Conservation (phyloP, 495 filamentous ascomycete genomes). For the Pyrenula massariospora region DNA sequence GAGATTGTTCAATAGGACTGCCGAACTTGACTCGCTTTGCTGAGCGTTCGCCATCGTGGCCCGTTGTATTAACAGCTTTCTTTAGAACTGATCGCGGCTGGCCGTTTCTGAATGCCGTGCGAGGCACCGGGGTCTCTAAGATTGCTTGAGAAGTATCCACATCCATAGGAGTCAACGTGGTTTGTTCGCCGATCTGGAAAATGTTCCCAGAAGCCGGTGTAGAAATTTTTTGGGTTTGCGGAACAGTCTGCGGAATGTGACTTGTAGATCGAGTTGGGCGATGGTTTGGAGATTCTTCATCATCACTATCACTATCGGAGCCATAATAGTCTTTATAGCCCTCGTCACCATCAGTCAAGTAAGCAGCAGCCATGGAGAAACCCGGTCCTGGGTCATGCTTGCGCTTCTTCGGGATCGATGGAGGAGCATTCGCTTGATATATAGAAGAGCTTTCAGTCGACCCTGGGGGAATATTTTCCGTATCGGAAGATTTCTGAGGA, state of each 20-base stretch:
- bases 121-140: not conserved
- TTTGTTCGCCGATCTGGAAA: not conserved
- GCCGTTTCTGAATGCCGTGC: not conserved
- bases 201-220: not conserved
- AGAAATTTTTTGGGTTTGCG: not conserved
- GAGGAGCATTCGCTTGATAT: not conserved
- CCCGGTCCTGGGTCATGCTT: not conserved
- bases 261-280: not conserved
- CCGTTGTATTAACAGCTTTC: not conserved
- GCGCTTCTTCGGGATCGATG: not conserved
- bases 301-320: not conserved
- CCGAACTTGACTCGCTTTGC: not conserved
- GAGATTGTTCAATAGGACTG: not conserved
- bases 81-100: not conserved
- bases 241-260: not conserved
- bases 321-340: not conserved
- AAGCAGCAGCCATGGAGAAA: not conserved
- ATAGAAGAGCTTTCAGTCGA: too few relatives aligned
- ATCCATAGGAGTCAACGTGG: not conserved
- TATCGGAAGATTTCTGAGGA: not conserved
- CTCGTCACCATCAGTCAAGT: not conserved
- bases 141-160: not conserved
- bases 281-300: not conserved
- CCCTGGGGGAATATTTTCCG: not conserved
- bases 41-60: not conserved